phyloP scores from a whole-genome alignment of 73 alveolate species.

The Blepharisma japonicum region DNA sequence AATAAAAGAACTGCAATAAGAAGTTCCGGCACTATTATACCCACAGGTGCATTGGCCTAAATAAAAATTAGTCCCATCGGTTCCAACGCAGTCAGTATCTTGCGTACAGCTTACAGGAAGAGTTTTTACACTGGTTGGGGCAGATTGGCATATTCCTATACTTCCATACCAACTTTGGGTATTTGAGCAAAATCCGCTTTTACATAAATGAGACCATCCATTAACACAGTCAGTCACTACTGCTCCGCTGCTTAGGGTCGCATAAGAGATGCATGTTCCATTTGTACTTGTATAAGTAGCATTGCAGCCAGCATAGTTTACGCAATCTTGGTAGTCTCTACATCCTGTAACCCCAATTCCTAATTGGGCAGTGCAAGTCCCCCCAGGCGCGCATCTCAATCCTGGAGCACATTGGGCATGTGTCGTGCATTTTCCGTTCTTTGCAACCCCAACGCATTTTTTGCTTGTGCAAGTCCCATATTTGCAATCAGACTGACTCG shows the following conservation, averaged over 20 bases:
- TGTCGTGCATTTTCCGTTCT: not conserved
- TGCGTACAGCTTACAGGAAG: not conserved
- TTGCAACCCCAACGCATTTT: not conserved
- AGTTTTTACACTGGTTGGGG: not conserved
- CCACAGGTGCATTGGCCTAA: conserved; percentile 16
- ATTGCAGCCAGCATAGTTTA: conserved; percentile 10
- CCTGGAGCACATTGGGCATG: conserved; percentile 12
- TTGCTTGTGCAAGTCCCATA: not conserved
- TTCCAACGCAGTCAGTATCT: not conserved
- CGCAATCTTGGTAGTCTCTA: conserved; percentile 1
- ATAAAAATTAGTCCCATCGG: not conserved
- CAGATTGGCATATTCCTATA: not conserved
- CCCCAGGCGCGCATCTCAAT: not conserved
- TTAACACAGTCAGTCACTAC: not conserved
- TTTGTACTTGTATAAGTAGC: not conserved
- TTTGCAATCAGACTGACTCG: not conserved
- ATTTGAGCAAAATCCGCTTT: not conserved
- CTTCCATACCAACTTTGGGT: not conserved
- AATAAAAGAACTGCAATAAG: conserved; percentile 2
- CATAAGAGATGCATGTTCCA: not conserved
- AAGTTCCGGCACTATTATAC: not conserved
- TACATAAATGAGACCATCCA: conserved; percentile 8
- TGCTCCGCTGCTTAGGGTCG: not conserved
- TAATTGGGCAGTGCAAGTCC: not conserved
- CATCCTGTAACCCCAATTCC: not conserved